These are phyloP conservation scores for Arachnopeziza araneosa DNA, from an alignment of 2,329 filamentous ascomycete species.

Conservation along the genomic window DNA sequence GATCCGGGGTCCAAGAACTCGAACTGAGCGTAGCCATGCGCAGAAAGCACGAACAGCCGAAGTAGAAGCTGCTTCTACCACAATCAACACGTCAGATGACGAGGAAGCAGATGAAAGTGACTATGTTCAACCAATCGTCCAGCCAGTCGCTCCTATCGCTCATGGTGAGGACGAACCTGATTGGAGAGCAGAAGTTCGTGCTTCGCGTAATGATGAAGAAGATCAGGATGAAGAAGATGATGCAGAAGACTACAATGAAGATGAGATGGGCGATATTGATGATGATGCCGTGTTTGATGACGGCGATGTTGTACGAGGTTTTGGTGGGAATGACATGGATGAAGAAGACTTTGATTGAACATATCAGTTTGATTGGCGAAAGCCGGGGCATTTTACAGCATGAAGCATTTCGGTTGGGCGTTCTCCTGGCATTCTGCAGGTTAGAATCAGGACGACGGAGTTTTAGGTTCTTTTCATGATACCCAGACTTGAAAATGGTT, in stretches of 20 bases:
- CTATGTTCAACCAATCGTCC: not conserved
- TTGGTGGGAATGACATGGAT: not conserved
- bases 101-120: not conserved
- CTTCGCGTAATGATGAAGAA: not conserved
- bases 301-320: not conserved
- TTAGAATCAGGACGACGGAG: too few species aligned
- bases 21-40: not conserved
- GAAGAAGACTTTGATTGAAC: not conserved
- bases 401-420: too few species aligned
- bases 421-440: too few species aligned
- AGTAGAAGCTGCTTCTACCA: not conserved
- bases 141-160: not conserved
- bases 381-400: too few species aligned
- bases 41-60: not conserved
- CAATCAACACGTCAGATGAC: not conserved
- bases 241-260: not conserved
- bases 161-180: not conserved
- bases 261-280: not conserved
- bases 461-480: too few species aligned
- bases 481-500: too few species aligned
- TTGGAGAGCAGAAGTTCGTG: not conserved
- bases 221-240: not conserved
- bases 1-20: not conserved
- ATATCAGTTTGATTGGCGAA: too few species aligned
- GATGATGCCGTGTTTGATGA: not conserved